Evolutionary conservation across 1,284 basidiomycete genomes (phyloP).

Genomic region (Malassezia japonica): DNA sequence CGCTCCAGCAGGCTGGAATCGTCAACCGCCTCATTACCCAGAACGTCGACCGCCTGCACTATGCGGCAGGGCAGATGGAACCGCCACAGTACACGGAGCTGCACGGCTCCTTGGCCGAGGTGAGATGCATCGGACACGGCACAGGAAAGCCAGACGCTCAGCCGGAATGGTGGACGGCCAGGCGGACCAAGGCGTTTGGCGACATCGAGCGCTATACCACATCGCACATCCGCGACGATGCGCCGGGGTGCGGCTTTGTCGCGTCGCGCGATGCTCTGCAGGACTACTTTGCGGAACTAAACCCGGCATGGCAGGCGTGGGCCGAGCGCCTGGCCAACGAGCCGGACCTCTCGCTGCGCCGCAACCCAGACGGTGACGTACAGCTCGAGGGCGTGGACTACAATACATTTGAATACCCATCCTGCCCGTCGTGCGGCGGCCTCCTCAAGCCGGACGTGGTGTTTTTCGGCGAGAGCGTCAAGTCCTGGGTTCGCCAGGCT

Average conservation of each 20-base stretch:
- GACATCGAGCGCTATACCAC: constrained; percentile 10
- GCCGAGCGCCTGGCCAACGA: constrained; percentile 33
- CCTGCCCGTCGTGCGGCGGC: constrained; percentile 45
- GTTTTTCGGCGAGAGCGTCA: constrained; percentile 47
- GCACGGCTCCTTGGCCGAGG: constrained; percentile 24
- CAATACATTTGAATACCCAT: constrained; percentile 36
- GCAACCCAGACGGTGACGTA: constrained; percentile 48
- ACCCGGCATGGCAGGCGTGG: constrained; percentile 38
- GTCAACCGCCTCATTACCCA: constrained; percentile 40
- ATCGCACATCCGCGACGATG: neutral
- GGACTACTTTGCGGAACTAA: constrained; percentile 32
- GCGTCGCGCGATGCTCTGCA: constrained; percentile 36
- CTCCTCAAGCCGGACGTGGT: constrained; percentile 45
- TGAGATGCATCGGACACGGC: constrained; percentile 13
- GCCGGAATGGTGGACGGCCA: constrained; percentile 8
- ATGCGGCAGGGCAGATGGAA: constrained; percentile 31
- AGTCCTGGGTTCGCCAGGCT: constrained; percentile 24
- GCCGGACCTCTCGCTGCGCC: constrained; percentile 2
- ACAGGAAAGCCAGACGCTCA: constrained; percentile 5
- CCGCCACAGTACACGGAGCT: constrained; percentile 36
- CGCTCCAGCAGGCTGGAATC: constrained; percentile 34
- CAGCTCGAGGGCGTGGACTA: constrained; percentile 41
- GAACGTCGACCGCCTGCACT: constrained; percentile 47
- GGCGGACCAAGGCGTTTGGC: constrained; percentile 1
- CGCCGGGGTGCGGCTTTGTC: constrained; percentile 30